Base-by-base conservation (phyloP, 2,329 filamentous ascomycete species). In the Metarhizium rileyi region DNA sequence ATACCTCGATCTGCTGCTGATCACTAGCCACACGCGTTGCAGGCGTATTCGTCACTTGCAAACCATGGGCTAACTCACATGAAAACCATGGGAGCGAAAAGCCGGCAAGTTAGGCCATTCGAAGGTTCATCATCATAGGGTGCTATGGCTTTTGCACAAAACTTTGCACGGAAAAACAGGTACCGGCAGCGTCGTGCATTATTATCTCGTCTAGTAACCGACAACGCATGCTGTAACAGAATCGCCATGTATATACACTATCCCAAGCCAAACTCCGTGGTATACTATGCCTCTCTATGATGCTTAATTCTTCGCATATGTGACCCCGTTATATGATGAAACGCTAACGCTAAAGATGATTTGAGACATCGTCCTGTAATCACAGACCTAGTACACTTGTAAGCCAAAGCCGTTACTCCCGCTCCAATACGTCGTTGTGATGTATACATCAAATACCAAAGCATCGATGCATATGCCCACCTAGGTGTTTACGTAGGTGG, bases 391-490 rank as follows among this genome's bases (percentile, higher is more conserved):
- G 12, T 42, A 7, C 8, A 5, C 22, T 16, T 1, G 20, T 16
- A 14, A 18, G 22, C 25, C 38, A 25, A 38, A 28, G 30, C 35
- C 22, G 38, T 26, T 42, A 50, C 44, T 43, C 49, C 35, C 6
- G 44, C 49, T 47, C 27, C 22, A 42, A 42, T 38, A 25, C 6
- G 20, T 14, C 25, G 22, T 0, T 18, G 38, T 25, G 18, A 14
- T 23, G 10, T 42, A 22, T 14, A 42, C 18, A 42, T 25, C 8
- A 33, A 33, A 33, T 14, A 22, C 20, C 35, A 25, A 42, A 25
- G 12, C 10, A 42, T 23, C 22, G 20, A 42, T 72, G 16, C 7
- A 40, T 16, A 6, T 12, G 18, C 36, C 5, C 27, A 28, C 10
- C 5, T 14, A 33, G 12, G 10, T 33, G 30, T 10, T 14, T 14